Evolutionary conservation across 192 early-diverging fungal genomes (phyloP), one percentile per base, ranked within the genome.

Genomic region (Diversispora epigaea): DNA sequence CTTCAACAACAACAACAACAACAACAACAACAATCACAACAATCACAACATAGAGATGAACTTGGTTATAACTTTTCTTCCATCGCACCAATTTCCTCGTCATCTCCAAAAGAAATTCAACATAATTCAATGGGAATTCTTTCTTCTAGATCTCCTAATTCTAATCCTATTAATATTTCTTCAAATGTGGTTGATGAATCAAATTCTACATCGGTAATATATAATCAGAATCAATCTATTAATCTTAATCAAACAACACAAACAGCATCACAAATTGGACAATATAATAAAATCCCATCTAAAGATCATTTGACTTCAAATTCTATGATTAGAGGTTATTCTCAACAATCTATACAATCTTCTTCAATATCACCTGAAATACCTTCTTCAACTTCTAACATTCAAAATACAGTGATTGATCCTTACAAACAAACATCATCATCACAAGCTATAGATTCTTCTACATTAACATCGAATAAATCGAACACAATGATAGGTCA

Each of bases 51-150:
- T 39, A 43, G 22, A n/a, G 61, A 74, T 49, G 57, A 72, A 22
- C n/a, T 39, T 9, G 41, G 40, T 9, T 73, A 61, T 43, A 15
- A 6, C 21, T 62, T 43, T 73, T 61, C 71, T 7, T 22, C 22
- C 32, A 22, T 61, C 21, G 14, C 69, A n/a, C 46, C 58, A 19
- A 43, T 60, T 39, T 43, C 72, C 25, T 17, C 25, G 15, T 8
- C 15, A 60, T 61, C 72, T 19, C 61, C 57, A 47, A 74, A 74
- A 74, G 63, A 40, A 52, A 45, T 64, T 21, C 72, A 61, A 21
- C 15, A 52, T 22, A 58, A 9, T 71, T 63, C 72, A 15, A 50
- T 50, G 9, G 57, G 32, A 57, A 61, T 60, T 12, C n/a, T 73
- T n/a, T 8, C 47, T 10, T 8, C 47, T 10, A 44, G 46, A 40